phyloP scores from a whole-genome alignment of 768 basidiomycete species.

The Calvatia gigantea region DNA sequence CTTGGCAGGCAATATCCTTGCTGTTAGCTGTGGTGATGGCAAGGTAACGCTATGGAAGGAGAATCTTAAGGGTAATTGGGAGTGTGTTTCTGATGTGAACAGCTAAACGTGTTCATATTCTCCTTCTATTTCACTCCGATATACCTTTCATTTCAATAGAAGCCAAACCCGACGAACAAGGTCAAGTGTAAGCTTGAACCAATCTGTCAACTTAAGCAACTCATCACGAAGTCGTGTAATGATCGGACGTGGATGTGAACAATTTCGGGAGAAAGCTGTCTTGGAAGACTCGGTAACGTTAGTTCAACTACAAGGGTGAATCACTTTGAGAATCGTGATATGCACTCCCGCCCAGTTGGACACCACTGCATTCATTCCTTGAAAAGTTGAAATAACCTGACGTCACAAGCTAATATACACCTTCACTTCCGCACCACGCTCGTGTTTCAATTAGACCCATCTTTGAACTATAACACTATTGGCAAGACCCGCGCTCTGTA shows the following conservation, averaged over 20 bases:
- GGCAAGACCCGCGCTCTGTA: slow-evolving; percentile 66
- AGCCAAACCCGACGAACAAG: too few species aligned
- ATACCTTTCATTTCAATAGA: neutral
- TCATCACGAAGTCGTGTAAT: too few species aligned
- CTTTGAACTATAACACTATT: slow-evolving; percentile 87
- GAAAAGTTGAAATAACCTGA: too few species aligned
- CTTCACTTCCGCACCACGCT: neutral
- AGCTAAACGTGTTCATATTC: slow-evolving; percentile 44
- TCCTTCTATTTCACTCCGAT: neutral
- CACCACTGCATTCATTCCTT: too few species aligned
- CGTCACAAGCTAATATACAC: neutral
- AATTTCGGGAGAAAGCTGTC: too few species aligned
- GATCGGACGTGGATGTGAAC: too few species aligned
- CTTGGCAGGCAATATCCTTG: slow-evolving; percentile 91
- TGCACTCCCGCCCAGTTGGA: too few species aligned
- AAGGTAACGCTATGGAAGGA: slow-evolving; percentile 99
- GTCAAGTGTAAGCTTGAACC: too few species aligned
- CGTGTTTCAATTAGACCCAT: slow-evolving; percentile 42
- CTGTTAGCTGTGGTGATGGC: slow-evolving; percentile 96
- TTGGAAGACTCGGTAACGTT: too few species aligned
- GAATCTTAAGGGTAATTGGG: slow-evolving; percentile 91
- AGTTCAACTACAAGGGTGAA: too few species aligned
- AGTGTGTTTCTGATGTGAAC: slow-evolving; percentile 94
- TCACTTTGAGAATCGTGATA: too few species aligned
- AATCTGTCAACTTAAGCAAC: too few species aligned